Conservation (phyloP, 2,329 filamentous ascomycete species). For the Hyphodiscus sp. region DNA sequence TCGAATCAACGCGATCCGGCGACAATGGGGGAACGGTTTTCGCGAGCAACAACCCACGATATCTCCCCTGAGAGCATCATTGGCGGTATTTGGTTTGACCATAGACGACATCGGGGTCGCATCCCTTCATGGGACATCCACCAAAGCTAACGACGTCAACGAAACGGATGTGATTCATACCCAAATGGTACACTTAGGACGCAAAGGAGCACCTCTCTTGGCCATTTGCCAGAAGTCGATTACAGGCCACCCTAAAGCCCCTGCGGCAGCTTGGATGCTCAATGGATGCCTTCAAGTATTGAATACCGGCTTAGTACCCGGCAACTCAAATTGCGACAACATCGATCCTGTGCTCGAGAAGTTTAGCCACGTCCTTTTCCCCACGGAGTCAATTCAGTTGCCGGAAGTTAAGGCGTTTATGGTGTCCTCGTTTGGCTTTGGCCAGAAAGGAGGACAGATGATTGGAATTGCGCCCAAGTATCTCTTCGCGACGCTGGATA, state of each 20-base stretch:
- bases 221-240: conserved; percentile 98
- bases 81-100: conserved; percentile 93
- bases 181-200: conserved; percentile 86
- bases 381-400: conserved; percentile 85
- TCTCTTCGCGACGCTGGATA: conserved; percentile 61
- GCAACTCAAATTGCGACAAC: conserved; percentile 95
- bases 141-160: conserved; percentile 97
- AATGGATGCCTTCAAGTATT: conserved; percentile 93
- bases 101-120: conserved; percentile 88
- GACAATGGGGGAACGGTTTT: conserved; percentile 94
- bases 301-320: conserved; percentile 84
- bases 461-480: conserved; percentile 95
- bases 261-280: conserved; percentile 97
- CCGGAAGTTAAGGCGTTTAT: conserved; percentile 92
- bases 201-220: conserved; percentile 88
- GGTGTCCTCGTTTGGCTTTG: conserved; percentile 95
- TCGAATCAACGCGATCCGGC: conserved; percentile 65
- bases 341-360: conserved; percentile 90
- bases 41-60: conserved; percentile 93
- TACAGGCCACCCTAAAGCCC: conserved; percentile 95
- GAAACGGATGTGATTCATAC: conserved; percentile 93
- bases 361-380: conserved; percentile 93
- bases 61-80: conserved; percentile 82
- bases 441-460: conserved; percentile 92
- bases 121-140: conserved; percentile 98